Evolutionary conservation across 2,329 filamentous ascomycete species (phyloP), one percentile per base, ranked within the genome.

Genomic region (Colletotrichum gigasporum): DNA sequence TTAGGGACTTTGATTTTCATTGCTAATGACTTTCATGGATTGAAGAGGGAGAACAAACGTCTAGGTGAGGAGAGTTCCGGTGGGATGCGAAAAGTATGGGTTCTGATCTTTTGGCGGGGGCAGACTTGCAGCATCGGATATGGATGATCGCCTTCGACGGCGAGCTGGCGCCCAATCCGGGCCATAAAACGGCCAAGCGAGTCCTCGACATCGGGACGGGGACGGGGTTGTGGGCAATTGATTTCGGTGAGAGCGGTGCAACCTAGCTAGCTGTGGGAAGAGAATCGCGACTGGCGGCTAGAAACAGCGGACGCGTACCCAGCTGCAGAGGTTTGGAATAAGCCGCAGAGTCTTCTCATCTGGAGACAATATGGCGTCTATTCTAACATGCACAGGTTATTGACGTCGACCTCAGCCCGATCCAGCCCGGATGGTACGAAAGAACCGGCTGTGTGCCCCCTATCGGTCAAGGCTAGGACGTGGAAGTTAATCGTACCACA

Each of bases 191-290:
- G 3, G 50, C 73, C 6, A 50, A 63, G 14, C 73, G 71, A 5
- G 71, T 79, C 9, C 72, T 85, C 1, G 83, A 85, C 68, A 69
- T 82, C 39, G 82, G 82, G 11, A 83, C 80, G 2, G 82, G 82
- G 0, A 84, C 81, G 7, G 82, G 80, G 11, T 69, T 75, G 7
- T 80, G 78, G 78, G 75, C 76, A 3, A 77, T 83, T 8, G 82
- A 84, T 55, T 78, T 82, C 65, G 80, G 69, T 71, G 30, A 20
- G 30, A 14, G 6, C 4, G n/a, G 9, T 9, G 2, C 6, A 7
- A 5, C 41, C 3, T 3, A 22, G 2, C 18, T 12, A 63, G 66
- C 37, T 69, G 45, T 7, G 30, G 12, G 1, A 5, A 3, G 11
- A 22, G 11, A 6, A 5, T 20, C 8, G n/a, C n/a, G n/a, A n/a